Base-by-base conservation (phyloP, 2,329 filamentous ascomycete species). In the Colletotrichum navitas region DNA sequence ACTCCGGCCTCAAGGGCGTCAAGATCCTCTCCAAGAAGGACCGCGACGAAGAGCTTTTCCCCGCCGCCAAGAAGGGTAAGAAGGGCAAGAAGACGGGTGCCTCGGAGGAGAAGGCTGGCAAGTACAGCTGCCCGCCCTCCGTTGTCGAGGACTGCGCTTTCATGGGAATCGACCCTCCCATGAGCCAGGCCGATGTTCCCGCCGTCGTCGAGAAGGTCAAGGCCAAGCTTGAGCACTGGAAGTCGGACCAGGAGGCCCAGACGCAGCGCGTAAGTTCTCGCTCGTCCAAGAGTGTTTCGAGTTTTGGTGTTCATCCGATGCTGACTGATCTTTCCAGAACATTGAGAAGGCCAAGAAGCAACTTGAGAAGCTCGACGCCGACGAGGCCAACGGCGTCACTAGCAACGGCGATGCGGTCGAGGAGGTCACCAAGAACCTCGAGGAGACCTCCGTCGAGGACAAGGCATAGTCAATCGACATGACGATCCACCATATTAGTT, bases 321-420 rank as follows among this genome's bases (percentile, higher is more conserved):
- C 78, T 84, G 79, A 84, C 72, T 10, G 39, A 4, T 10, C 10
- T 49, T 34, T 51, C 36, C 78, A 98, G 96, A 99, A 99, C 87
- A 92, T 98, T 73, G 93, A 94, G 74, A 97, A 98, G 84, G 96
- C 96, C 73, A 93, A 97, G 87, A 95, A 95, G 83, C 94, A 98
- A 83, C 97, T 99, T 74, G 94, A 95, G 80, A 91, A 91, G 76
- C 89, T 98, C 67, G 95, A 98, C 80, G 90, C 91, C 67, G 86
- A 88, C 74, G 88, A 89, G 78, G 82, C 85, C 65, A 85, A 82
- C 73, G 86, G 86, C 74, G 83, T 83, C 74, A 83, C 82, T 76
- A 82, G 80, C 75, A 85, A 85, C 78, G 85, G 81, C 73, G 85
- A 87, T 74, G 83, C 85, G 68, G 86, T 90, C 64, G 89, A 88